Conservation (phyloP, 805 yeast genomes). For the Blastobotrys americana region DNA sequence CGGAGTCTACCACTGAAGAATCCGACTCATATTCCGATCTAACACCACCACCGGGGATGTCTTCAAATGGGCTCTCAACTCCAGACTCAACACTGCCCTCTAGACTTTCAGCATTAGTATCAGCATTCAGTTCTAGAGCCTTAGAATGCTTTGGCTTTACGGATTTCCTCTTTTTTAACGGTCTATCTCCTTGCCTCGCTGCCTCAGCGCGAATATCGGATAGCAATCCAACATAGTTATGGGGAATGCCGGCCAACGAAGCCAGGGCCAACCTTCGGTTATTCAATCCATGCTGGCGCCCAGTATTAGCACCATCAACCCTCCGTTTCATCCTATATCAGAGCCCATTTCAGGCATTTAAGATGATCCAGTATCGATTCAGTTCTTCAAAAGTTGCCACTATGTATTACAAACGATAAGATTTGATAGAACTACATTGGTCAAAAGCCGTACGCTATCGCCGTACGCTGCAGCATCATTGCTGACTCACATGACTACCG, state of each 20-base stretch:
- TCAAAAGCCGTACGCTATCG: no score
- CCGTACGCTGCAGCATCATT: no score
- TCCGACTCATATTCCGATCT: constrained; percentile 1
- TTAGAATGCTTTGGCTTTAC: neutral
- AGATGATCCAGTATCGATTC: no score
- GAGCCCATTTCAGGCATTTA: no score
- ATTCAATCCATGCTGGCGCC: no score
- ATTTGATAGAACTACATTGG: no score
- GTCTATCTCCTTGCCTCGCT: constrained; percentile 5
- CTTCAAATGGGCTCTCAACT: neutral
- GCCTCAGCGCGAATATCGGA: constrained; percentile 14
- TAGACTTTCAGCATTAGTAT: neutral
- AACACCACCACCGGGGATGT: neutral
- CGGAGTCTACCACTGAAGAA: no score
- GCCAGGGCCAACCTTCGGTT: constrained; percentile 4
- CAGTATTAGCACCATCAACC: no score
- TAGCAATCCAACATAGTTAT: constrained; percentile 12
- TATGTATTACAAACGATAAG: no score
- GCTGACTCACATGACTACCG: no score
- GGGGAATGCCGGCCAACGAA: constrained; percentile 8
- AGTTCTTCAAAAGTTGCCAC: no score
- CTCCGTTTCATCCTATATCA: no score
- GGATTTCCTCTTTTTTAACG: constrained; percentile 10
- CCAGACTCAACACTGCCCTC: neutral
- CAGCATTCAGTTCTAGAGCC: neutral